These are phyloP conservation scores for Syzygium syzygioides DNA, from an alignment of 441 rosid species.

Conservation along the genomic window DNA sequence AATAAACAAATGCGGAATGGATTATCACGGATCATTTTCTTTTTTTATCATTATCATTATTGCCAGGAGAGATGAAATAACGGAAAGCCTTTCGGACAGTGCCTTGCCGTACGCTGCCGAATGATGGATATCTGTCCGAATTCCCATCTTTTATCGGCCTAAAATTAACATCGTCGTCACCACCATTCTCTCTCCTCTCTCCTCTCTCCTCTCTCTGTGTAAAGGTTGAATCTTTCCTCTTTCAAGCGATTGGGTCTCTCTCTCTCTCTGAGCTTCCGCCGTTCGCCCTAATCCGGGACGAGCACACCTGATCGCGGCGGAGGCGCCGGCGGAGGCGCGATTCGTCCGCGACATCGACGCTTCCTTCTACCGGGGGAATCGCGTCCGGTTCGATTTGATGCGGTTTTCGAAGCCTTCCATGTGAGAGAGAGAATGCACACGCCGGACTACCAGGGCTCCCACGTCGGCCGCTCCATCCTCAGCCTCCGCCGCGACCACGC, in stretches of 20 bases:
- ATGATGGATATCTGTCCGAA: neutral
- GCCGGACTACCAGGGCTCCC: constrained; percentile 1
- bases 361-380: neutral
- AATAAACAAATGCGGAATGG: neutral
- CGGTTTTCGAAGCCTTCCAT: neutral
- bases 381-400: neutral
- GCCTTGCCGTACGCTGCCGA: neutral
- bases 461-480: constrained; percentile 26
- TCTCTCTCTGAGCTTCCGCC: neutral
- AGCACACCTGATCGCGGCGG: neutral
- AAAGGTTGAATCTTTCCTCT: neutral
- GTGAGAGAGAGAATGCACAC: neutral
- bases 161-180: neutral
- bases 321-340: neutral
- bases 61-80: neutral
- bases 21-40: neutral
- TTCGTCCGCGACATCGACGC: neutral
- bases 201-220: neutral
- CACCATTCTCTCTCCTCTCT: neutral
- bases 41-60: neutral
- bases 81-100: neutral
- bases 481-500: constrained; percentile 56
- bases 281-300: neutral
- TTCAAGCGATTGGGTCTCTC: neutral
- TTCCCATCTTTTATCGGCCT: neutral